Base-by-base conservation (phyloP, 1,284 basidiomycete genomes). In the Malassezia sp. region DNA sequence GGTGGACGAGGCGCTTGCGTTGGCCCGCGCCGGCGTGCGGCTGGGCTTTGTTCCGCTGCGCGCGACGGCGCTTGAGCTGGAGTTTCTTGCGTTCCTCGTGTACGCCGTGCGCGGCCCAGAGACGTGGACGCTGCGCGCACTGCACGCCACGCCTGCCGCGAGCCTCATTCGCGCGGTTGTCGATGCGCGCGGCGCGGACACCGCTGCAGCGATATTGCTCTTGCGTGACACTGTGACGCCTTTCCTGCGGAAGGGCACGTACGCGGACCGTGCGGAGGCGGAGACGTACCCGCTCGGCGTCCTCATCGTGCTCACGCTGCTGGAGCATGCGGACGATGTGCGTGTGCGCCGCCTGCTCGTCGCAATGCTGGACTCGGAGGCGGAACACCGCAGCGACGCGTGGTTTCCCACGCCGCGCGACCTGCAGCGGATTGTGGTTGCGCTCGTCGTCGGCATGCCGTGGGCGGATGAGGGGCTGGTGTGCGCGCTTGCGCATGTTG, bases 1-100 rank as follows among this genome's bases (percentile, higher is more conserved):
- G 11, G 43, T 50, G n/a, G 42, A 40, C 27, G 29, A 30, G 8
- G 48, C 48, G 11, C 27, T 39, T 2, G 37, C 24, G 6, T 38
- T 50, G 15, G 48, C 48, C 2, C 27, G 38, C 18, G 41, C 48
- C 4, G 48, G 37, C 9, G 42, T 43, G 38, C 42, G 42, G 28
- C 18, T 50, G 11, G 41, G 48, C 18, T 33, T 50, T 14, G 28
- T 38, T 21, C 38, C 48, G 34, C 41, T 50, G 21, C 35, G 33
- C 12, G 24, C 37, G 7, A 37, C 24, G 1, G 42, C 42, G 15
- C 21, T 40, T 15, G 48, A 50, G 36, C 48, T 50, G 12, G 26
- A 21, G 7, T 50, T 50, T n/a, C 24, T 50, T 4, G 28, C 27
- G 14, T 14, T 35, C 31, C 42, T 44, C 11, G 36, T 35, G 23